Base-by-base conservation (phyloP, 768 basidiomycete species). In the Mycena crocata region DNA sequence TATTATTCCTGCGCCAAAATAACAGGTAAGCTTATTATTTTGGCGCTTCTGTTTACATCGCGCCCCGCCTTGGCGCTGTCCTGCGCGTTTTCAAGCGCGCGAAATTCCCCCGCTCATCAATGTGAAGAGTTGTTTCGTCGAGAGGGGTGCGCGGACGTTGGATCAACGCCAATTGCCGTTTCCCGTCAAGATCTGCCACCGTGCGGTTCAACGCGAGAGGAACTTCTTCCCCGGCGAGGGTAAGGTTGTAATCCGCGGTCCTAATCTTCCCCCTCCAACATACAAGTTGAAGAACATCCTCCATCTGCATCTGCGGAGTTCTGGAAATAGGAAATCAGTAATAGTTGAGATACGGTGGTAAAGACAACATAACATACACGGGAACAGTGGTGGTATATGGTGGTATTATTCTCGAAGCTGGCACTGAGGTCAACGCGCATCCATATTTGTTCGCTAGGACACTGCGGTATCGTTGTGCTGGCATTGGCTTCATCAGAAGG, bases 291-390 rank as follows among this genome's bases (percentile, higher is more conserved):
- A 59, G 57, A 35, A 59, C 46, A 9, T 48, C 37, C 46, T 31
- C 34, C 3, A 59, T 59, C 26, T 49, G 31, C 46, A 31, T 49
- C 35, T 37, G 35, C 57, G 24, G 26, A 30, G 57, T 37, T 39
- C 46, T 59, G 13, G 5, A 40, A 15, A 28, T 37, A 9, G 12
- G 26, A 40, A 1, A 21, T 59, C 1, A 59, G 28, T 24, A 32
- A 24, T 14, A 26, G 35, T 34, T n/a, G n/a, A n/a, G 13, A 9
- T 1, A 14, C 34, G 15, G 46, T 30, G 28, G n/a, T n/a, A n/a
- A n/a, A n/a, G n/a, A n/a, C n/a, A n/a, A n/a, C n/a, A 59, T 6
- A 3, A 59, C 57, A 34, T 40, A 59, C 57, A 49, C 57, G 5
- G 35, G 2, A 28, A 59, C 13, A 26, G 23, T 49, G 10, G 44